phyloP scores from a whole-genome alignment of 1,284 basidiomycete genomes.

The Trichosporon asahii region DNA sequence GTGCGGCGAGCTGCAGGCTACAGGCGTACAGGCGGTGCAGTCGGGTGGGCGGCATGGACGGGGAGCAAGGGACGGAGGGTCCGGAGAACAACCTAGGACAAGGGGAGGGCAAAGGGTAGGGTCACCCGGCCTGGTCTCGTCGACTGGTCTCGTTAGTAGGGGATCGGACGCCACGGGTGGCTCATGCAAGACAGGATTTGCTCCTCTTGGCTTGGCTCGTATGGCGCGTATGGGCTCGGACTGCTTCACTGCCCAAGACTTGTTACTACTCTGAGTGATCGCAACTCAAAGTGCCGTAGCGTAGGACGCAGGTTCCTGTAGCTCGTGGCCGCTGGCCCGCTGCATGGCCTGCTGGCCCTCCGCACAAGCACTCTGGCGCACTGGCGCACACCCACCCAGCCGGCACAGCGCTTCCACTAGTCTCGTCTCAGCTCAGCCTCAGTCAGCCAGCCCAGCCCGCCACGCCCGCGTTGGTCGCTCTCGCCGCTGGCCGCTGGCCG shows the following conservation, averaged over 20 bases:
- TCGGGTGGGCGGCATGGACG: not conserved
- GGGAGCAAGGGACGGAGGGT: not conserved
- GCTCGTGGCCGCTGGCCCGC: not conserved
- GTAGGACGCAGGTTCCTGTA: not conserved
- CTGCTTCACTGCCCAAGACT: not conserved
- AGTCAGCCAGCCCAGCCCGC: no score
- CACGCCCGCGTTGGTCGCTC: not conserved
- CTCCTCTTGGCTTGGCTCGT: slow-evolving; percentile 7
- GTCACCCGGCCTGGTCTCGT: not conserved
- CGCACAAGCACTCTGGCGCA: not conserved
- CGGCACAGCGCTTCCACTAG: not conserved
- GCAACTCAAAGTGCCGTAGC: not conserved
- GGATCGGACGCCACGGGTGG: slow-evolving; percentile 7
- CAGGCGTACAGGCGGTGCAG: not conserved
- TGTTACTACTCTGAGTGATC: slow-evolving; percentile 8
- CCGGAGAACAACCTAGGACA: not conserved
- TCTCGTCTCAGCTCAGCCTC: not conserved
- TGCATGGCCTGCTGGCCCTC: not conserved
- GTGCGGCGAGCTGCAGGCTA: not conserved
- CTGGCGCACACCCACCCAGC: not conserved
- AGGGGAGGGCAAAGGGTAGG: slow-evolving; percentile 1
- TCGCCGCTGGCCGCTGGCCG: no score
- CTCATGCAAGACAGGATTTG: slow-evolving; percentile 8
- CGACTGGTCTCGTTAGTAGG: not conserved
- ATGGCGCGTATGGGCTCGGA: slow-evolving; percentile 1